phyloP scores from a whole-genome alignment of 169 alveolate species.

The Eimeria zaria region DNA sequence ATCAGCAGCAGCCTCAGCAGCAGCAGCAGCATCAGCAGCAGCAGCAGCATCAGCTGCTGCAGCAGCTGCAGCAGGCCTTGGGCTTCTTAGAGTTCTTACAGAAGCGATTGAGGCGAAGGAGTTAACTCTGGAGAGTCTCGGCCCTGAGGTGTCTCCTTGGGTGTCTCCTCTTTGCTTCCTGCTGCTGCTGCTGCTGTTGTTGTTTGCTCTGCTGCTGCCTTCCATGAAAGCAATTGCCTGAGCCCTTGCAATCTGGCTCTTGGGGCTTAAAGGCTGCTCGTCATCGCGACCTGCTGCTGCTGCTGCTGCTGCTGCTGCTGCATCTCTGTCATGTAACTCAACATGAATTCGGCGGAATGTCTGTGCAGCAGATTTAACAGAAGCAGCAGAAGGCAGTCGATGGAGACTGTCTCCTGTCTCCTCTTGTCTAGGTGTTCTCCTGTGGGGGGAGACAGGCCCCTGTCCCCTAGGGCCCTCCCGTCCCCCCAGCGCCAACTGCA shows the following conservation, averaged over 20 bases:
- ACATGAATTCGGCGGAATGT: slow-evolving; percentile 1
- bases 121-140: slow-evolving; percentile 13
- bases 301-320: background rate
- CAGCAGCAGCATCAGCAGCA: background rate
- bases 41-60: background rate
- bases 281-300: background rate
- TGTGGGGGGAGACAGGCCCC: background rate
- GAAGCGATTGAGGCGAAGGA: slow-evolving; percentile 25
- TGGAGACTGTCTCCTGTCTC: background rate
- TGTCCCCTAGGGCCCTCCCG: background rate
- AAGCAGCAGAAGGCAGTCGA: background rate
- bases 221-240: slow-evolving; percentile 67
- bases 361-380: background rate
- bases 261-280: slow-evolving; percentile 54
- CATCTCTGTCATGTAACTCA: background rate
- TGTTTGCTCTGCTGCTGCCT: slow-evolving; percentile 29
- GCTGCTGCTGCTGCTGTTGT: slow-evolving; percentile 5
- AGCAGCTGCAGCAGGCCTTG: slow-evolving; percentile 29
- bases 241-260: slow-evolving; percentile 43
- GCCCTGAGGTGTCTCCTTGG: background rate
- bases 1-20: background rate
- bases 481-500: too few species aligned
- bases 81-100: slow-evolving; percentile 38
- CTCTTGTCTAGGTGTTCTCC: background rate
- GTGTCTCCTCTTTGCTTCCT: background rate